phyloP scores from a whole-genome alignment of 371 early-diverging fungal species.

The Rhizopus microsporus region DNA sequence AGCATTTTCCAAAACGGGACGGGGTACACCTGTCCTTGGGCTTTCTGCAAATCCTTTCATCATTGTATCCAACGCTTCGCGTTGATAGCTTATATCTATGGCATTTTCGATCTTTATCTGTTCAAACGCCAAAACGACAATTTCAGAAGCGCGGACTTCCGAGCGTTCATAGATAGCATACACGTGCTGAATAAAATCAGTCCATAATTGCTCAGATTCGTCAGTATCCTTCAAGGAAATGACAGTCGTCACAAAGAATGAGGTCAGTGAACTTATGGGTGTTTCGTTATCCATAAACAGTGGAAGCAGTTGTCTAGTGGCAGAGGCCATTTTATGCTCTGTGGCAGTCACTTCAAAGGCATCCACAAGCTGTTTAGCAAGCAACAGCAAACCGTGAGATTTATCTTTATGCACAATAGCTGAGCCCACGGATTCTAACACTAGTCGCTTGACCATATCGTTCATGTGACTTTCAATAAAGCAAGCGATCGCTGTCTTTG shows the following conservation, averaged over 20 bases:
- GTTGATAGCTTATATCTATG: conserved; percentile 6
- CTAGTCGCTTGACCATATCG: conserved; percentile 26
- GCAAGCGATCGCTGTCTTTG: not conserved
- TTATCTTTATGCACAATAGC: conserved; percentile 36
- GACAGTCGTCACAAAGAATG: conserved; percentile 20
- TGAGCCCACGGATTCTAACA: conserved; percentile 31
- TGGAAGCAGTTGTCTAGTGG: conserved; percentile 16
- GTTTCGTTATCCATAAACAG: conserved; percentile 22
- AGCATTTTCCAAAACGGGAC: conserved; percentile 20
- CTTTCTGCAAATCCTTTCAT: not conserved
- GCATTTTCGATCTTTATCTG: conserved; percentile 13
- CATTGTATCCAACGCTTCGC: conserved; percentile 7
- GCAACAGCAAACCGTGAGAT: conserved; percentile 10
- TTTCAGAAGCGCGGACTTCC: conserved; percentile 12
- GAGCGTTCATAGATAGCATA: conserved; percentile 8
- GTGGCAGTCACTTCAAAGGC: conserved; percentile 8
- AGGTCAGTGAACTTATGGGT: conserved; percentile 11
- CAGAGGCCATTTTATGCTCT: conserved; percentile 13
- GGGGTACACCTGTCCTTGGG: conserved; percentile 3
- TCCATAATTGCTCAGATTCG: conserved; percentile 23
- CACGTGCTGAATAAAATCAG: conserved; percentile 13
- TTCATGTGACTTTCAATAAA: not conserved
- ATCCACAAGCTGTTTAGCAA: conserved; percentile 25
- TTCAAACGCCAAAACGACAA: conserved; percentile 8
- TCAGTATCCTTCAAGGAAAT: conserved; percentile 5